Percentiles rank a stretch among this genome's conserved stretches.
Evolutionary conservation across 768 basidiomycete species (phyloP).

Genomic region (Leccinum subgranulosum): DNA sequence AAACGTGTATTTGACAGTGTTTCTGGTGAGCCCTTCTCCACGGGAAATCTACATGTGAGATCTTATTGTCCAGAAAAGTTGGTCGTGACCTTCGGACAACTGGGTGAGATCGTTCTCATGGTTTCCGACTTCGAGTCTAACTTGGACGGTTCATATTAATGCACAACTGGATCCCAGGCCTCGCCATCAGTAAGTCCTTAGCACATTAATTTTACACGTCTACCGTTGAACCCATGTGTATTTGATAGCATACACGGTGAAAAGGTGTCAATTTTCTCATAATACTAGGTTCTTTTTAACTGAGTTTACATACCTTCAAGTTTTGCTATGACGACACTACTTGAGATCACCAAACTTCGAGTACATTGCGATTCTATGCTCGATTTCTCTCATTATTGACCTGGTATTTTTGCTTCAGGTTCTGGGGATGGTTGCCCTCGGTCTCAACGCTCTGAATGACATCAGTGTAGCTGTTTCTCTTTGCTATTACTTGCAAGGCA

Average conservation of each 20-base stretch:
- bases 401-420: constrained; percentile 28
- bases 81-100: constrained; percentile 45
- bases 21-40: constrained; percentile 39
- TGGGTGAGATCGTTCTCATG: constrained; percentile 35
- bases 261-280: constrained; percentile 34
- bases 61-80: constrained; percentile 32
- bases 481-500: constrained; percentile 50
- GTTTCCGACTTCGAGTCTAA: not conserved
- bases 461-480: constrained; percentile 48
- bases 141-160: constrained; percentile 1
- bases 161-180: constrained; percentile 18
- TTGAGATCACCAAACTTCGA: constrained; percentile 43
- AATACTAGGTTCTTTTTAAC: not conserved
- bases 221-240: not conserved
- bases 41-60: not conserved
- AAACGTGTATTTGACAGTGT: constrained; percentile 43
- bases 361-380: constrained; percentile 28
- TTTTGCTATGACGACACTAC: constrained; percentile 41
- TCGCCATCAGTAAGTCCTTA: constrained; percentile 38
- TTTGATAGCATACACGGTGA: constrained; percentile 40
- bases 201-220: not conserved
- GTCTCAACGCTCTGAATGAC: constrained; percentile 50
- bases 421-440: constrained; percentile 47
- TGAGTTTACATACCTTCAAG: constrained; percentile 21
- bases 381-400: not conserved